These are phyloP conservation scores for Aspergillus glaucus DNA, from an alignment of 2,329 filamentous ascomycete species.

Conservation along the genomic window DNA sequence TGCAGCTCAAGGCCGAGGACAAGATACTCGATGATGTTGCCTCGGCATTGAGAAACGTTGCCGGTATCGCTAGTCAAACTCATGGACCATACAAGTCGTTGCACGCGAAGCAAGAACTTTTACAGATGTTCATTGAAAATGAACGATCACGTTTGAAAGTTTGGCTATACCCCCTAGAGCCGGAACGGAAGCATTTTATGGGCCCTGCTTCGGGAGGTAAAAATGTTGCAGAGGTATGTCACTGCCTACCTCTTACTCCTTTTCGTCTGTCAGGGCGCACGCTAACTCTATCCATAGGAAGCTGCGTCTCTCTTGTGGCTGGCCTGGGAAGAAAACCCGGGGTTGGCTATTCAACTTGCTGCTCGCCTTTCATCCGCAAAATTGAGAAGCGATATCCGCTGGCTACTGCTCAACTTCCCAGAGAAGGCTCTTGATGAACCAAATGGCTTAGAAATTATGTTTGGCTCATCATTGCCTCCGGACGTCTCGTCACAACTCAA, in stretches of 20 bases:
- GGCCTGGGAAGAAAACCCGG: conserved; percentile 80
- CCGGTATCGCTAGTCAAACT: conserved; percentile 48
- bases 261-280: neutral
- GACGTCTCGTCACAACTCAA: conserved; percentile 83
- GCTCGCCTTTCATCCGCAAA: conserved; percentile 71
- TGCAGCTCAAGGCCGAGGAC: conserved; percentile 90
- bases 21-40: conserved; percentile 73
- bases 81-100: conserved; percentile 58
- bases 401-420: conserved; percentile 73
- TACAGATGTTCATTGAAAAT: conserved; percentile 72
- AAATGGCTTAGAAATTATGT: conserved; percentile 73
- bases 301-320: conserved; percentile 64
- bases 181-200: conserved; percentile 51
- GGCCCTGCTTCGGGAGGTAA: conserved; percentile 40
- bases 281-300: conserved; percentile 35
- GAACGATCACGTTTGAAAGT: conserved; percentile 78
- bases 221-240: conserved; percentile 34
- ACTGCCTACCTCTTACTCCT: neutral
- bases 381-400: conserved; percentile 69
- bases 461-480: conserved; percentile 67
- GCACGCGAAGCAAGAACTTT: conserved; percentile 73
- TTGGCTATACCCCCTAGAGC: conserved; percentile 78
- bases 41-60: conserved; percentile 57
- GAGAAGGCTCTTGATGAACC: conserved; percentile 75
- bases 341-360: conserved; percentile 78